Evolutionary conservation across 768 basidiomycete genomes (phyloP).

Genomic region (Polyporus arcularius): DNA sequence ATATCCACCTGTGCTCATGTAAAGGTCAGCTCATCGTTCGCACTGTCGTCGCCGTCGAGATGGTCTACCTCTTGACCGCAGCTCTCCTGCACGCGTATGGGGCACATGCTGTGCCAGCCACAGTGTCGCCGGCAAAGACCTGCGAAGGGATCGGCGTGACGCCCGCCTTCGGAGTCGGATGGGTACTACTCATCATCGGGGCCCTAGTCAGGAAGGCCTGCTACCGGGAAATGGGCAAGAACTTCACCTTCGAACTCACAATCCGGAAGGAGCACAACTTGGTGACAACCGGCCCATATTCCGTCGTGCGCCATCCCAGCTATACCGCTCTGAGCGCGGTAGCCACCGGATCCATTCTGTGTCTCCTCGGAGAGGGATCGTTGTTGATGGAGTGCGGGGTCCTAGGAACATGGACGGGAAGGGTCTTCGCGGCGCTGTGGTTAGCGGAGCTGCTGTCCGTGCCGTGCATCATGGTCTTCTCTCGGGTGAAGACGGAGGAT

Average conservation of each 20-base stretch:
- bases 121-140: not conserved
- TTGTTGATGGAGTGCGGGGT: slow-evolving; percentile 21
- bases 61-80: not conserved
- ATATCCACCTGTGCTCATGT: not conserved
- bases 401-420: slow-evolving; percentile 9
- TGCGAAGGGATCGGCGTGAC: slow-evolving; percentile 7
- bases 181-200: slow-evolving; percentile 13
- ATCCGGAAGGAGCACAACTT: slow-evolving; percentile 27
- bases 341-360: slow-evolving; percentile 10
- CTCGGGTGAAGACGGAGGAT: slow-evolving; percentile 19
- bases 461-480: slow-evolving; percentile 6
- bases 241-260: slow-evolving; percentile 33
- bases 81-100: not conserved
- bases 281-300: slow-evolving; percentile 32
- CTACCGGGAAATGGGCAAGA: slow-evolving; percentile 27
- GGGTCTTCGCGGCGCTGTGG: slow-evolving; percentile 4
- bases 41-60: not conserved
- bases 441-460: slow-evolving; percentile 9
- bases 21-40: not conserved
- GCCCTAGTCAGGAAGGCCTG: slow-evolving; percentile 16
- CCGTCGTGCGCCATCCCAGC: slow-evolving; percentile 31
- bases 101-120: not conserved
- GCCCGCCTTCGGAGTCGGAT: slow-evolving; percentile 17
- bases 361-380: slow-evolving; percentile 13
- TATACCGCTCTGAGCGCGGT: slow-evolving; percentile 23